Evolutionary conservation across 2,329 filamentous ascomycete genomes (phyloP).

Genomic region (Sporothrix curviconia): DNA sequence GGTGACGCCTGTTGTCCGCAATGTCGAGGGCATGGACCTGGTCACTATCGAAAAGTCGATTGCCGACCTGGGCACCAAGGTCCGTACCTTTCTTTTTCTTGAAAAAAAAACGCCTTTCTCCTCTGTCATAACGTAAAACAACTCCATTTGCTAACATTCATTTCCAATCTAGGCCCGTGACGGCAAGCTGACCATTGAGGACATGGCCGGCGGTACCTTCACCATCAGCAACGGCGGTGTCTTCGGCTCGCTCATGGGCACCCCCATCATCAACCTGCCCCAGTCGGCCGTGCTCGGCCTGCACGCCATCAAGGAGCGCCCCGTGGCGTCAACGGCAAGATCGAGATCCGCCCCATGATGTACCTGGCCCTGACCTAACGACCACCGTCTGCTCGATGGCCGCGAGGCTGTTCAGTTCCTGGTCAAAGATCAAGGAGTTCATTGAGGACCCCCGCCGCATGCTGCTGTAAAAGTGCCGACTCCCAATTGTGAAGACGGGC

Average conservation of each 20-base stretch:
- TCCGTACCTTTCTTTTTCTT: constrained; percentile 30
- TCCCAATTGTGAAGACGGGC: not conserved
- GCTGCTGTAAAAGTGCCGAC: constrained; percentile 52
- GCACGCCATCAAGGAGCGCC: constrained; percentile 92
- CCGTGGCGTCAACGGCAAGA: constrained; percentile 85
- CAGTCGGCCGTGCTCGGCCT: constrained; percentile 88
- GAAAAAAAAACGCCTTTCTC: not conserved
- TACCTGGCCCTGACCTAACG: constrained; percentile 95
- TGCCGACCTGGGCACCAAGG: constrained; percentile 93
- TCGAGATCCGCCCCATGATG: constrained; percentile 99
- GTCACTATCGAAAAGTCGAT: constrained; percentile 87
- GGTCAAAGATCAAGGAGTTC: constrained; percentile 93
- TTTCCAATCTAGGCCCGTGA: constrained; percentile 64
- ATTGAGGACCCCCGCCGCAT: constrained; percentile 93
- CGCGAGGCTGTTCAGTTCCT: constrained; percentile 94
- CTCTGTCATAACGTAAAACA: not conserved
- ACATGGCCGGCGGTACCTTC: constrained; percentile 97
- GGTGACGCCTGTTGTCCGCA: constrained; percentile 92
- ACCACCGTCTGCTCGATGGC: constrained; percentile 91
- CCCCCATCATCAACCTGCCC: constrained; percentile 95
- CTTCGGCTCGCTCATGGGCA: constrained; percentile 95
- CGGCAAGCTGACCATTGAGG: constrained; percentile 94
- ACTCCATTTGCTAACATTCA: constrained; percentile 14
- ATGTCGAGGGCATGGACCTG: constrained; percentile 82
- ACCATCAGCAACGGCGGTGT: constrained; percentile 97